These are phyloP conservation scores for Boletus fagicola DNA, from an alignment of 768 basidiomycete species.

Conservation along the genomic window DNA sequence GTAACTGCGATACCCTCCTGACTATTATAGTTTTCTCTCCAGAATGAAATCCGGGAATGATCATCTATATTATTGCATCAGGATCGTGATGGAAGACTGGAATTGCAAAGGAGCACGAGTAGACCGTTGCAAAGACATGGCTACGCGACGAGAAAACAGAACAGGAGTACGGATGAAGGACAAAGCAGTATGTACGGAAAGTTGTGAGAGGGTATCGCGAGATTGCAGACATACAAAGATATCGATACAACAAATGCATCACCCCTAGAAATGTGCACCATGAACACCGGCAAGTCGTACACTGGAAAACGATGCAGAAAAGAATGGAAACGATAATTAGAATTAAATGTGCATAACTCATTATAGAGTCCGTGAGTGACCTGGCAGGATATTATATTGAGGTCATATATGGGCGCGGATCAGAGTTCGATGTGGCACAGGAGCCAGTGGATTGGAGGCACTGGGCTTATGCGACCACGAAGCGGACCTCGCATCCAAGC, in stretches of 20 bases:
- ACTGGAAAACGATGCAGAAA: background rate
- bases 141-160: slow-evolving; percentile 1
- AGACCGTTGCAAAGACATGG: background rate
- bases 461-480: slow-evolving; percentile 27
- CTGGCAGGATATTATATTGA: slow-evolving; percentile 8
- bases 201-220: slow-evolving; percentile 20
- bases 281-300: slow-evolving; percentile 7
- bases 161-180: background rate
- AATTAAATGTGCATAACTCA: slow-evolving; percentile 34
- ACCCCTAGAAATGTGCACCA: slow-evolving; percentile 6
- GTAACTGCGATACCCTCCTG: slow-evolving; percentile 4
- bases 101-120: background rate
- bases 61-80: slow-evolving; percentile 24
- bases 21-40: background rate
- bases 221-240: slow-evolving; percentile 20
- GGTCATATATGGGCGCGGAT: slow-evolving; percentile 4
- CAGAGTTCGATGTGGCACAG: background rate
- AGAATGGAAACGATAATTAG: slow-evolving; percentile 21
- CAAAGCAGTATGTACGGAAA: background rate
- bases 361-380: slow-evolving; percentile 26
- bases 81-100: background rate
- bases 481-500: slow-evolving; percentile 43
- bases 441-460: background rate
- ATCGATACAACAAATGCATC: slow-evolving; percentile 26
- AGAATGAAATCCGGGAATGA: background rate